Base-by-base conservation (phyloP, 257 asterid genomes). In the Capsicum pubescens region DNA sequence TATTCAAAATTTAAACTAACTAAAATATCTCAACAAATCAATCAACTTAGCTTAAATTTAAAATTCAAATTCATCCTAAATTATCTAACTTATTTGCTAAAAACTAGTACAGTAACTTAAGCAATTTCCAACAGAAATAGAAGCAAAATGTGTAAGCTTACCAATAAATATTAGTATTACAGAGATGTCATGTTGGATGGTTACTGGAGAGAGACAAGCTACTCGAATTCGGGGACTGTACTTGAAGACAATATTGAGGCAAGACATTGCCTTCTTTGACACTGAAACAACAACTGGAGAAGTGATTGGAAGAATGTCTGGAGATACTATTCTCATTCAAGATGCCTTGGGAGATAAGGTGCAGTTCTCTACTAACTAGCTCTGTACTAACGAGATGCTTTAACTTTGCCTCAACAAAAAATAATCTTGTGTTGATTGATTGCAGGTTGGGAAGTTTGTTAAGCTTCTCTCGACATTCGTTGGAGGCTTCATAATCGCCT, bases 271-370 rank as follows among this genome's bases (percentile, higher is more conserved):
- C 87, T 93, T 89, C 84, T 93, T 93, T 56, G 97, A 93, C 84
- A 91, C 95, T 4, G 88, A 93, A 88, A 87, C 93, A 8, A 83
- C 89, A 44, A 90, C 94, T 0, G 97, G 95, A 72, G 91, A 91
- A 83, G 87, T 90, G 26, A 89, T 93, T 44, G 92, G 92, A 57
- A 87, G 93, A 46, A 90, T 91, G 92, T 91, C 95, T 14, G 95
- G 95, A 8, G 93, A 91, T 74, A 89, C 93, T 15, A 84, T 90
- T 81, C 93, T 91, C 79, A 92, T 92, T 56, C 98, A 95, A 90
- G 95, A 95, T 32, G 97, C 98, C 83, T 92, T 95, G 94, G 95
- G 97, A 0, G 97, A 91, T 86, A 95, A 95, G 70, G 97, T 94
- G 79, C 78, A 5, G 56, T 63, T 50, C 46, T 21, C 44, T 44